Evolutionary conservation across 164 flowering plant genomes (phyloP).

Genomic region (Brasenia schreberi): DNA sequence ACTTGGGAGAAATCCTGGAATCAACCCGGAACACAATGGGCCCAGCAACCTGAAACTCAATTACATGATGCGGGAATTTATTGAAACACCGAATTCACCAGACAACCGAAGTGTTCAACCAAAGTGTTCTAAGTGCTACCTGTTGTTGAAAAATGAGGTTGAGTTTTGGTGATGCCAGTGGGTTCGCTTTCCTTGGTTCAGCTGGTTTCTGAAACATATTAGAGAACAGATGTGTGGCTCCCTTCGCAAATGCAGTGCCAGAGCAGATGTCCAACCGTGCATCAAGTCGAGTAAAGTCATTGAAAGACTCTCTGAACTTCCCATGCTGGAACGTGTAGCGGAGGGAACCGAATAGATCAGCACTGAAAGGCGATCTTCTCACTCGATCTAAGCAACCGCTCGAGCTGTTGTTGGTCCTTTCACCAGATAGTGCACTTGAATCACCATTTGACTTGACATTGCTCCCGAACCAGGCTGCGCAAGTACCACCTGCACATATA

Average conservation of each 20-base stretch:
- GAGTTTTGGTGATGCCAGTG: slow-evolving; percentile 53
- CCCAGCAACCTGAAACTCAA: slow-evolving; percentile 51
- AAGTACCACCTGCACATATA: slow-evolving; percentile 39
- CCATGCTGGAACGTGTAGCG: slow-evolving; percentile 76
- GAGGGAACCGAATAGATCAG: slow-evolving; percentile 69
- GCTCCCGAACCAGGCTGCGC: slow-evolving; percentile 46
- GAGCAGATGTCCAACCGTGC: slow-evolving; percentile 73
- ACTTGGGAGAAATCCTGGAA: slow-evolving; percentile 37
- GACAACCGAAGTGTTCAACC: too few species aligned
- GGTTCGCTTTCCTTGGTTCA: slow-evolving; percentile 12
- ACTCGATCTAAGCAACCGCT: slow-evolving; percentile 6
- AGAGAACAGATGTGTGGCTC: slow-evolving; percentile 18
- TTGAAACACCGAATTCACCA: too few species aligned
- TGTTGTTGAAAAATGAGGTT: slow-evolving; percentile 76
- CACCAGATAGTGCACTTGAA: slow-evolving; percentile 1
- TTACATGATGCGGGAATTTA: background rate
- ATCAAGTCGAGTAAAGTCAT: slow-evolving; percentile 73
- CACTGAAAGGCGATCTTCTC: slow-evolving; percentile 30
- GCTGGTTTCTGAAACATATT: slow-evolving; percentile 18
- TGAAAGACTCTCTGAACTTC: slow-evolving; percentile 36
- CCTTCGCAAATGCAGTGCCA: slow-evolving; percentile 42
- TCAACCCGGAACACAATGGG: slow-evolving; percentile 71
- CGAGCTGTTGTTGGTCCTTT: slow-evolving; percentile 2
- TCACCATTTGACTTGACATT: slow-evolving; percentile 11
- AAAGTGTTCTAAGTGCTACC: slow-evolving; percentile 21